Percentiles rank a stretch among this genome's conserved stretches.
Conservation (phyloP, 2,329 filamentous ascomycete species). For the Cryphonectria parasitica region DNA sequence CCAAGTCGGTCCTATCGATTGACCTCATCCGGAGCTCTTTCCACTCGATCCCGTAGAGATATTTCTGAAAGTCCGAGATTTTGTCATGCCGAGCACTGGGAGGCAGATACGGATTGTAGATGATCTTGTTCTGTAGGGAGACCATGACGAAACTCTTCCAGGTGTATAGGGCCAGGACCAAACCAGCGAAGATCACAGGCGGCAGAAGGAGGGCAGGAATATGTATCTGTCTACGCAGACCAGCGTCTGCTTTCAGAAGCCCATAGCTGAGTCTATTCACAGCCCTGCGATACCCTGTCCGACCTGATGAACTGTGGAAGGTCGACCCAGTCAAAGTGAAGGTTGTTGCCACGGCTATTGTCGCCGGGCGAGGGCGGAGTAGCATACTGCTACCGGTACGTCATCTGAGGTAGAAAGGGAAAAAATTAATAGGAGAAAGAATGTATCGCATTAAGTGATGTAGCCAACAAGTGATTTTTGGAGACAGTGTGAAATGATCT, state of each 20-base stretch:
- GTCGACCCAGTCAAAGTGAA: constrained; percentile 27
- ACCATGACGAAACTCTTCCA: constrained; percentile 76
- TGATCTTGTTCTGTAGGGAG: constrained; percentile 78
- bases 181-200: constrained; percentile 67
- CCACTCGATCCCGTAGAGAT: constrained; percentile 69
- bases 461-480: neutral
- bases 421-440: neutral
- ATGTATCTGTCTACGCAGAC: constrained; percentile 40
- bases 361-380: constrained; percentile 21
- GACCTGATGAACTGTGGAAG: constrained; percentile 16
- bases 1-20: constrained; percentile 67
- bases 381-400: constrained; percentile 21
- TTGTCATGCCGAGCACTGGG: constrained; percentile 70
- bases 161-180: constrained; percentile 67
- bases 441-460: neutral
- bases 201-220: constrained; percentile 58
- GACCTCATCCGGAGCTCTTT: constrained; percentile 63
- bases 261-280: constrained; percentile 13
- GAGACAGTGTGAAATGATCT: neutral
- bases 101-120: constrained; percentile 78
- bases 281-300: neutral
- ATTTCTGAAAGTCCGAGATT: constrained; percentile 64
- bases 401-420: neutral
- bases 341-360: neutral
- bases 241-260: neutral